Evolutionary conservation across 1,284 basidiomycete genomes (phyloP).

Genomic region (Ustilago vetiveriae): DNA sequence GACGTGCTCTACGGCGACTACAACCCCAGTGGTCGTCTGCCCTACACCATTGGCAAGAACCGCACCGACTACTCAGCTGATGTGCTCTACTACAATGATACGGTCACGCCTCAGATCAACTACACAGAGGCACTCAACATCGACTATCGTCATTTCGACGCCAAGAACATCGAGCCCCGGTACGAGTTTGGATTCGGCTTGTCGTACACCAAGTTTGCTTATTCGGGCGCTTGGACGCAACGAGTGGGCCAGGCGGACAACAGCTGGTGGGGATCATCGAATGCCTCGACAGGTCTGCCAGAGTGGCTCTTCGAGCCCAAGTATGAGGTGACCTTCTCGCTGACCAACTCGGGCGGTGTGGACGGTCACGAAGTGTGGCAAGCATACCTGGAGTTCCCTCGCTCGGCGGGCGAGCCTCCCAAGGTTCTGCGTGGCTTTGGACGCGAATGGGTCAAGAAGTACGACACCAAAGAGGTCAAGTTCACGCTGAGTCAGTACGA

Average conservation of each 20-base stretch:
- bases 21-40: slow-evolving; percentile 59
- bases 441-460: slow-evolving; percentile 33
- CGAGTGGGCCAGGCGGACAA: slow-evolving; percentile 38
- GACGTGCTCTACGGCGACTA: slow-evolving; percentile 57
- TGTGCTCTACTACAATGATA: slow-evolving; percentile 46
- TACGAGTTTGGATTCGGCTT: slow-evolving; percentile 58
- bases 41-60: slow-evolving; percentile 58
- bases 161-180: slow-evolving; percentile 49
- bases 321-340: slow-evolving; percentile 46
- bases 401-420: slow-evolving; percentile 52
- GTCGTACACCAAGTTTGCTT: slow-evolving; percentile 58
- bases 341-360: slow-evolving; percentile 51
- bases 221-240: slow-evolving; percentile 39
- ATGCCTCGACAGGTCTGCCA: slow-evolving; percentile 43
- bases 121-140: slow-evolving; percentile 57
- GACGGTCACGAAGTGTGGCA: slow-evolving; percentile 61
- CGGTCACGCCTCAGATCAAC: slow-evolving; percentile 50
- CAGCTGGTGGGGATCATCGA: slow-evolving; percentile 44
- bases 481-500: slow-evolving; percentile 55
- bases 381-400: slow-evolving; percentile 56
- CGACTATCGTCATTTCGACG: slow-evolving; percentile 57
- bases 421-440: slow-evolving; percentile 60
- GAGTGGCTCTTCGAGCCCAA: slow-evolving; percentile 54
- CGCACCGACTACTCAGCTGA: slow-evolving; percentile 53
- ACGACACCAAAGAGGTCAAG: slow-evolving; percentile 30